These are phyloP conservation scores for Tolypocladium album DNA, from an alignment of 2,329 filamentous ascomycete genomes.

Conservation along the genomic window DNA sequence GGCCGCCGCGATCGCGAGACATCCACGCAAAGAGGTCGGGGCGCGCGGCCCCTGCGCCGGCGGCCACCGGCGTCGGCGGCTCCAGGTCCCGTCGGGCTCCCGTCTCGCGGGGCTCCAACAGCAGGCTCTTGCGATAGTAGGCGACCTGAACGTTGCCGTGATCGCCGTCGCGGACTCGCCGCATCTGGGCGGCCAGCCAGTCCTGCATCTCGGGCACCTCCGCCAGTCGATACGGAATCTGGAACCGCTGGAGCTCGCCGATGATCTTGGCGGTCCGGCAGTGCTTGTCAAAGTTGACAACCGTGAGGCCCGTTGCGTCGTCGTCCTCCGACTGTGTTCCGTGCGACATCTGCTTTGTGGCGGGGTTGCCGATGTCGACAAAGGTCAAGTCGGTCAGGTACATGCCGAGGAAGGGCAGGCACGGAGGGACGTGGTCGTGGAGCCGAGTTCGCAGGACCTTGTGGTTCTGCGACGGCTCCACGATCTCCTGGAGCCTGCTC, in stretches of 20 bases:
- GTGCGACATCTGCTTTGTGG: conserved; percentile 60
- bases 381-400: conserved; percentile 96
- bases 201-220: conserved; percentile 84
- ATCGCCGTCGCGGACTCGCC: conserved; percentile 56
- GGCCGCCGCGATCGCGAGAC: conserved; percentile 31
- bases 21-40: conserved; percentile 41
- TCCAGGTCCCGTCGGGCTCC: conserved; percentile 20
- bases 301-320: conserved; percentile 54
- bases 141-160: conserved; percentile 46
- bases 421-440: conserved; percentile 79
- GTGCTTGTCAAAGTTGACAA: conserved; percentile 98
- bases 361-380: conserved; percentile 85
- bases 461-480: conserved; percentile 87
- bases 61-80: conserved; percentile 18
- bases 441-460: conserved; percentile 74
- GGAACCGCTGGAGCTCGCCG: conserved; percentile 88
- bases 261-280: conserved; percentile 91
- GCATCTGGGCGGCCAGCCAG: conserved; percentile 78
- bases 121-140: conserved; percentile 71
- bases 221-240: conserved; percentile 78
- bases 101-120: conserved; percentile 66
- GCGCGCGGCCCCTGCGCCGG: conserved; percentile 17
- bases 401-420: conserved; percentile 89
- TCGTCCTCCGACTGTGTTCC: conserved; percentile 43
- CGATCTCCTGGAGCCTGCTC: conserved; percentile 68